These are phyloP conservation scores for Obelidium mucronatum DNA, from an alignment of 192 early-diverging fungal species.

Conservation along the genomic window DNA sequence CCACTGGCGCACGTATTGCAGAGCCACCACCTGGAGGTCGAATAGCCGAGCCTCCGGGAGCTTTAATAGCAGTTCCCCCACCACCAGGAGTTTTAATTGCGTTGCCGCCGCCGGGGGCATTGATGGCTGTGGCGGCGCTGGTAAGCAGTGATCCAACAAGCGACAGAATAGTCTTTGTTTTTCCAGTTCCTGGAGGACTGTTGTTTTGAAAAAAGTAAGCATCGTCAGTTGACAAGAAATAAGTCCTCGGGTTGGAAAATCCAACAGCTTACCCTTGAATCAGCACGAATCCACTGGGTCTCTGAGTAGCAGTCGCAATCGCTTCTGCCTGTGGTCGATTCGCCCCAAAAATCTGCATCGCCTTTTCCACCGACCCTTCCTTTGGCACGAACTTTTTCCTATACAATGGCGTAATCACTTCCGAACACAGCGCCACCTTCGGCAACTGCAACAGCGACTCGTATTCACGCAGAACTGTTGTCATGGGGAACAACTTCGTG, in stretches of 20 bases:
- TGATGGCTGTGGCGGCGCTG: slow-evolving; percentile 32
- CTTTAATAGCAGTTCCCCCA: slow-evolving; percentile 7
- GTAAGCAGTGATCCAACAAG: slow-evolving; percentile 76
- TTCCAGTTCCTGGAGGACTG: slow-evolving; percentile 71
- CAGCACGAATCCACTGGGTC: slow-evolving; percentile 79
- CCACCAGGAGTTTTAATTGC: slow-evolving; percentile 30
- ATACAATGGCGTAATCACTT: slow-evolving; percentile 69
- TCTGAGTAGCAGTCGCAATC: slow-evolving; percentile 69
- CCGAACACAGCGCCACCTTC: slow-evolving; percentile 62
- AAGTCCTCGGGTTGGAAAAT: slow-evolving; percentile 58
- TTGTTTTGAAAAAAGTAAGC: background rate
- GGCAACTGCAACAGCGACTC: slow-evolving; percentile 72
- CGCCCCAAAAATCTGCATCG: slow-evolving; percentile 71
- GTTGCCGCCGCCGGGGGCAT: slow-evolving; percentile 19
- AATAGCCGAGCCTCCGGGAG: slow-evolving; percentile 1
- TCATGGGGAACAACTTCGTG: slow-evolving; percentile 65
- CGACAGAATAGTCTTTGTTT: slow-evolving; percentile 91
- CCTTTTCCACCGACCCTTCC: slow-evolving; percentile 43
- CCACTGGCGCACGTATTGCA: slow-evolving; percentile 8
- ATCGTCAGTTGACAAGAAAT: background rate
- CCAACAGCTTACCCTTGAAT: slow-evolving; percentile 76
- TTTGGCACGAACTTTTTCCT: slow-evolving; percentile 29
- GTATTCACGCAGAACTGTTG: slow-evolving; percentile 86
- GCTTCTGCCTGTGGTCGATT: slow-evolving; percentile 93
- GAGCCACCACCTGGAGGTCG: slow-evolving; percentile 9